Percentiles rank a stretch among this genome's conserved stretches.
Evolutionary conservation across 2,329 filamentous ascomycete species (phyloP).

Genomic region (Coniochaeta pulveracea): DNA sequence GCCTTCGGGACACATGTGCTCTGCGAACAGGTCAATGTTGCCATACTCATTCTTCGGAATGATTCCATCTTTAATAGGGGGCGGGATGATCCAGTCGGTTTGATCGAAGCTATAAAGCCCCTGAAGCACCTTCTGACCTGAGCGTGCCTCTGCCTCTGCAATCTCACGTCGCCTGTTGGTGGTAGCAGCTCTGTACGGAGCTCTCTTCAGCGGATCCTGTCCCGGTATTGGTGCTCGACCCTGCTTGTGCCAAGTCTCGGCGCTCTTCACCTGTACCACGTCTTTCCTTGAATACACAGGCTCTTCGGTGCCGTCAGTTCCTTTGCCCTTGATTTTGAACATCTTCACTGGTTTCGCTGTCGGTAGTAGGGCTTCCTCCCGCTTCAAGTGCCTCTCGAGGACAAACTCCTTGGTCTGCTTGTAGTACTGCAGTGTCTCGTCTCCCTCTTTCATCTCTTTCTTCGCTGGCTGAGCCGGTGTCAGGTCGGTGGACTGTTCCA

Average conservation of each 20-base stretch:
- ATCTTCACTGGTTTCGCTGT: constrained; percentile 58
- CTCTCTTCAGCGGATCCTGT: constrained; percentile 68
- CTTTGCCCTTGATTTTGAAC: constrained; percentile 67
- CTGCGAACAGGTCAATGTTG: constrained; percentile 92
- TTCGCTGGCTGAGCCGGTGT: constrained; percentile 61
- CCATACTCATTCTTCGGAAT: constrained; percentile 94
- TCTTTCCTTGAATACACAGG: constrained; percentile 73
- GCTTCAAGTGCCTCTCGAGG: constrained; percentile 73
- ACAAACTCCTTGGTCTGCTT: constrained; percentile 79
- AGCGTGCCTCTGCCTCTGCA: constrained; percentile 69
- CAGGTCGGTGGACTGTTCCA: constrained; percentile 70
- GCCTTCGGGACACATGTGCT: constrained; percentile 77
- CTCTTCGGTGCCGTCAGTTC: constrained; percentile 61
- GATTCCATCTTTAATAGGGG: constrained; percentile 69
- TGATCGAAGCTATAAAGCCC: constrained; percentile 75
- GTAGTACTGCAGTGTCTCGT: constrained; percentile 78
- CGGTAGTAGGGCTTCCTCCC: constrained; percentile 77
- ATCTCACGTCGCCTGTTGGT: constrained; percentile 79
- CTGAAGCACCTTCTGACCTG: constrained; percentile 75
- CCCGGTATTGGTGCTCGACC: constrained; percentile 65
- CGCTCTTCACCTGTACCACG: constrained; percentile 75
- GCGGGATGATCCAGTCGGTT: constrained; percentile 91
- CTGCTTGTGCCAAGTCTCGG: constrained; percentile 97
- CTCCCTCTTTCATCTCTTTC: constrained; percentile 61
- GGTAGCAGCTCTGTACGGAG: constrained; percentile 86